Base-by-base conservation (phyloP, 2,329 filamentous ascomycete species). In the Penicillium sp. region DNA sequence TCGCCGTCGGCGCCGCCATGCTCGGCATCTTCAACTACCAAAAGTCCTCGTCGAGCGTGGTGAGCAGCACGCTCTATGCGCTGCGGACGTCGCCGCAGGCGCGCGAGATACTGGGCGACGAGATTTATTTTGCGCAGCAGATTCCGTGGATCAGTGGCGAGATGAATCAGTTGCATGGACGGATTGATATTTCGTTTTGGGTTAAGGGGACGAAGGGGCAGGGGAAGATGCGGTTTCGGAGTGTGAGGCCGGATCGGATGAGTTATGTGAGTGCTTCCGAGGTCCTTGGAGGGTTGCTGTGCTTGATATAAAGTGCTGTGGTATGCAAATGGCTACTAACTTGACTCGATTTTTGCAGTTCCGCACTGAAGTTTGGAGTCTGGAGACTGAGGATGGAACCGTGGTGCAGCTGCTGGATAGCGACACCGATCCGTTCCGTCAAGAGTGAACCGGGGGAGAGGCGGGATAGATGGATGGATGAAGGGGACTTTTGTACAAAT, bases 21-120 rank as follows among this genome's bases (percentile, higher is more conserved):
- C 80, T 96, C 61, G 91, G 90, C 67, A 97, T 99, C 77, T 98
- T 99, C 89, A 99, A 99, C 84, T 98, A 99, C 85, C 94, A 99
- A 77, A 97, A 97, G 77, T 87, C 88, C 58, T 92, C 90, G n/a
- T 92, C 88, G 28, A 90, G 90, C 56, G 86, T 94, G 34, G 90
- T 97, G n/a, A 87, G 87, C 57, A 91, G 90, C 57, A 95, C 92
- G 4, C 85, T 99, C 31, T 99, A 98, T 82, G 90, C 94, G 1
- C 85, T 99, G 64, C 90, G 95, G 64, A 96, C 91, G 2, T 92
- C 89, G 58, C 80, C 85, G 2, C 79, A 82, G 60, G 95, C 92
- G 48, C 87, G 93, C 71, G 88, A 87, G 58, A 80, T 89, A 48
- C 85, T 99, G 31, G 95, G 95, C 64, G 91, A 97, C 76, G 88